Evolutionary conservation across 208 protist species (phyloP).

Genomic region (Blechomonas ayalai): DNA sequence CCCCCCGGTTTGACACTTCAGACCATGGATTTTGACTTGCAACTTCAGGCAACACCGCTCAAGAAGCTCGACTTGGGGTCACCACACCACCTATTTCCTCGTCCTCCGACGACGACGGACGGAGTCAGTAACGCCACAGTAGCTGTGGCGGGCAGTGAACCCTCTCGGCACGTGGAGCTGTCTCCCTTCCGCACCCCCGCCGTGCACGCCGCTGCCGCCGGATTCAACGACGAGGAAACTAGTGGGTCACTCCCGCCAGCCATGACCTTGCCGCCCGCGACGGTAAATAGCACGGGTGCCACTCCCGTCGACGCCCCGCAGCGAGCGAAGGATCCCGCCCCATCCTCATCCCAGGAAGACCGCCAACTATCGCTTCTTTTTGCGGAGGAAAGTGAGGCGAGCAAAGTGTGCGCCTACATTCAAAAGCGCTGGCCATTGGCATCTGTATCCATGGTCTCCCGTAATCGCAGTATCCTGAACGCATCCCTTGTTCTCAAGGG

Average conservation of each 20-base stretch:
- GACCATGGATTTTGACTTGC: slow-evolving; percentile 44
- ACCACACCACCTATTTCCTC: slow-evolving; percentile 27
- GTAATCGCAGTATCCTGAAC: slow-evolving; percentile 54
- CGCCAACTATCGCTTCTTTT: slow-evolving; percentile 66
- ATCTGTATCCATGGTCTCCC: slow-evolving; percentile 30
- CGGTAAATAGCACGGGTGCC: neutral
- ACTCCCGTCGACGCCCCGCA: neutral
- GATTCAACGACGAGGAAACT: slow-evolving; percentile 15
- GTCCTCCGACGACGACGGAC: neutral
- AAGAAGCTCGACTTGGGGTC: slow-evolving; percentile 41
- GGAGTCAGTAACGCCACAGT: neutral
- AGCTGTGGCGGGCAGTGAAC: too few species aligned
- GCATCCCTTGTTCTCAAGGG: slow-evolving; percentile 74
- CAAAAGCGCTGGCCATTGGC: slow-evolving; percentile 54
- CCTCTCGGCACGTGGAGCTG: slow-evolving; percentile 4
- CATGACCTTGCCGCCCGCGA: slow-evolving; percentile 37
- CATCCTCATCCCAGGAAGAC: slow-evolving; percentile 12
- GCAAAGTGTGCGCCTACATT: slow-evolving; percentile 42
- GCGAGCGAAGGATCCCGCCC: neutral
- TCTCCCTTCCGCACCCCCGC: slow-evolving; percentile 22
- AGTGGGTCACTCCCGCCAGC: slow-evolving; percentile 15
- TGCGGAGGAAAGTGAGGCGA: slow-evolving; percentile 63
- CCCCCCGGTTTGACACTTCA: slow-evolving; percentile 23
- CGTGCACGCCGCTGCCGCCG: slow-evolving; percentile 7
- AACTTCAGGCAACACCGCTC: slow-evolving; percentile 37